These are phyloP conservation scores for Melanopsichium pennsylvanicum DNA, from an alignment of 1,284 basidiomycete species.

Conservation along the genomic window DNA sequence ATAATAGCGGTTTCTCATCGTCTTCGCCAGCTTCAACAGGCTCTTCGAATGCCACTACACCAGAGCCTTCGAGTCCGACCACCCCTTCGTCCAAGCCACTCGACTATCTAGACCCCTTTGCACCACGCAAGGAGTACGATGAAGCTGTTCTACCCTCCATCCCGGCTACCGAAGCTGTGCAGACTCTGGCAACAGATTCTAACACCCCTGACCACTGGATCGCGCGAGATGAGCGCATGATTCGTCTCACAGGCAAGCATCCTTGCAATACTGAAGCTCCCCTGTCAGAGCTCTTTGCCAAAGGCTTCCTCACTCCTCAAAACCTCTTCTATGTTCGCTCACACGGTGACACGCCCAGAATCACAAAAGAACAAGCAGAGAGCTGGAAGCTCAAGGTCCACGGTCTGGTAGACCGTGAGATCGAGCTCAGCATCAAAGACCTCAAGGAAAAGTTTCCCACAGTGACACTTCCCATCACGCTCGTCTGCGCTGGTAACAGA, in stretches of 20 bases:
- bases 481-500: slow-evolving; percentile 76
- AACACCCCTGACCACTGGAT: slow-evolving; percentile 60
- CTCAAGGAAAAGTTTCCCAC: slow-evolving; percentile 70
- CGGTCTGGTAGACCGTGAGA: slow-evolving; percentile 64
- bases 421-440: slow-evolving; percentile 57
- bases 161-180: slow-evolving; percentile 30
- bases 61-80: slow-evolving; percentile 34
- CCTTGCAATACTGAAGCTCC: slow-evolving; percentile 74
- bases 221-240: slow-evolving; percentile 53
- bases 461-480: slow-evolving; percentile 74
- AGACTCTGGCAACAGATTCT: slow-evolving; percentile 47
- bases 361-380: slow-evolving; percentile 67
- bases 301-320: slow-evolving; percentile 74
- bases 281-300: slow-evolving; percentile 70
- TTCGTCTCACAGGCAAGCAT: slow-evolving; percentile 67
- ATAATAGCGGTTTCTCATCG: slow-evolving; percentile 11
- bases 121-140: slow-evolving; percentile 25
- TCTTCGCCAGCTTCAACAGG: slow-evolving; percentile 13
- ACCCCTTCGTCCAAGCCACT: slow-evolving; percentile 1
- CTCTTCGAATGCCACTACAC: slow-evolving; percentile 28
- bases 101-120: slow-evolving; percentile 14
- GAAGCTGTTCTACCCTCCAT: slow-evolving; percentile 36
- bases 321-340: slow-evolving; percentile 76
- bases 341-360: slow-evolving; percentile 73
- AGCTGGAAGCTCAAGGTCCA: slow-evolving; percentile 72